Evolutionary conservation across 345 rosid genomes (phyloP), one percentile per base, ranked within the genome.

Genomic region (Arabis alpina): DNA sequence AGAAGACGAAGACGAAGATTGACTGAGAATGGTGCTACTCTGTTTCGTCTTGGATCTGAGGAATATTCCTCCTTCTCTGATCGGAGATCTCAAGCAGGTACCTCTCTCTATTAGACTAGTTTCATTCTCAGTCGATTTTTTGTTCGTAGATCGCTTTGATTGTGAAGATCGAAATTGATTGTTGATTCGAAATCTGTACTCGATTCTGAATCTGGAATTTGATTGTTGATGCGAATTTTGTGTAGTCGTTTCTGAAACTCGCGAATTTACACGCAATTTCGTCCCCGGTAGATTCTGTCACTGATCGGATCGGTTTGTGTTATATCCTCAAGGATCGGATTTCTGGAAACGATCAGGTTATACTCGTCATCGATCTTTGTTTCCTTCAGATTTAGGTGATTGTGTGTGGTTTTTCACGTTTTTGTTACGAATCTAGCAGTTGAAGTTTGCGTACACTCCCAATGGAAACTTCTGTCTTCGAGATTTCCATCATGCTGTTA

Each of bases 401-500:
- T 73, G 58, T 43, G 13, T 68, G 23, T 61, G 54, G 43, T 4
- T 66, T 34, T 48, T 36, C 6, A 68, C n/a, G 40, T 65, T 45
- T 6, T 34, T 6, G 61, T 3, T 49, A 45, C 45, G 57, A 62
- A 56, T 71, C 24, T 42, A 42, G 72, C 87, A 90, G 96, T 72
- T 93, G 6, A 84, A 82, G 67, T 30, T 88, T 61, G 92, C 89
- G 9, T 86, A 88, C 67, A 64, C 77, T 71, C 96, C 96, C 44
- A 55, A 78, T 62, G 83, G 85, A 78, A 78, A 81, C 74, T 93
- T 86, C 71, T 68, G 80, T 70, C 84, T 93, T 28, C 82, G 86
- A 25, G 96, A 85, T 68, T 93, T 93, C 51, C 98, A 93, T 77
- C 90, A 78, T 0, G 92, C 97, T 63, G 92, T 90, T 60, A 82